Evolutionary conservation across 495 filamentous ascomycete species (phyloP), one percentile per base, ranked within the genome.

Genomic region (Aspergillus cavernicola): DNA sequence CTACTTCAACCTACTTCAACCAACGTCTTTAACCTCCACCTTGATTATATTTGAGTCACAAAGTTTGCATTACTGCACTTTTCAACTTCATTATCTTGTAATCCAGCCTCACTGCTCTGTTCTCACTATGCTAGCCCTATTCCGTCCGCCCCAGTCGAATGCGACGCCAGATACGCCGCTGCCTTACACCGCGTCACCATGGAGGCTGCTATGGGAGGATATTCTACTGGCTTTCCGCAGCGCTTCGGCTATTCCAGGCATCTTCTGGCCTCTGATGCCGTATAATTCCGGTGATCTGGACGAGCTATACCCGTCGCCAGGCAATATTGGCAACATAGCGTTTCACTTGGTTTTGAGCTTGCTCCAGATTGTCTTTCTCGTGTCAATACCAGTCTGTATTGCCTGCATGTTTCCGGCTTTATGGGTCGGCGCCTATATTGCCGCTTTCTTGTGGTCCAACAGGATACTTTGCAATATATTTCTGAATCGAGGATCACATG

Each of bases 111-210:
- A 28, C 24, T 4, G 24, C 4, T 28, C 24, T 4, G 24, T 4
- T 28, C 3, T 43, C 6, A 29, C 7, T 10, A 22, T 12, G n/a
- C 23, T 26, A 15, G 11, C 19, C 29, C 24, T 20, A 16, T 33
- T 52, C 5, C 20, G 52, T 23, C 40, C 18, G 8, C 19, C 39
- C 3, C 29, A 55, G 16, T 31, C 19, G 1, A 26, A 18, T 1
- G 39, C n/a, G n/a, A 19, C 10, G 4, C 40, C 32, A 36, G 44
- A 50, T 18, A 15, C 43, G 12, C 57, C 57, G 24, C 40, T 60
- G 20, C 53, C 57, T 39, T 86, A 87, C 60, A 86, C 85, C n/a
- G 76, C 79, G 37, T 72, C 79, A 41, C 84, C 84, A 3, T 70
- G 76, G 66, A 66, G 53, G 36, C 67, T 87, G 36, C 68, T 86